Evolutionary conservation across 2,329 filamentous ascomycete species (phyloP), one percentile per base, ranked within the genome.

Genomic region (Phialophora verrucosa): DNA sequence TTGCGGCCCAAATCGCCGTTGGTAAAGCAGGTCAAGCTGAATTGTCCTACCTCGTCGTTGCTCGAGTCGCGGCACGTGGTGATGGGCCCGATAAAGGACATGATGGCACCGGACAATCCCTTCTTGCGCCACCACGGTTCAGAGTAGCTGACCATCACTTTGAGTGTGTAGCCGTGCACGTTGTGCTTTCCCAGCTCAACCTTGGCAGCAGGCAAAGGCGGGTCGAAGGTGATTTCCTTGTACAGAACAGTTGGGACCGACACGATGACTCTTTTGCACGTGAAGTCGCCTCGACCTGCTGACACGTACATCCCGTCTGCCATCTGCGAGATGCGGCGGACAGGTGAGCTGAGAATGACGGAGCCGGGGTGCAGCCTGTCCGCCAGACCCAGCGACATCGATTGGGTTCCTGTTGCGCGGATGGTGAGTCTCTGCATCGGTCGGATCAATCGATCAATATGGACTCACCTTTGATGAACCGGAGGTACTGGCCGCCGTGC

Each of bases 401-500:
- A 70, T 69, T 85, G 82, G 0, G 80, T 84, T 2, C 85, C 84
- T 66, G 31, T n/a, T 23, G 7, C 10, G 11, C 10, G 11, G 11
- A 27, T 17, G 38, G 17, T 44, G 14, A 27, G 65, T 64, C 60
- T 62, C 47, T 61, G 20, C 32, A 12, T 55, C 11, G 8, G 2
- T 55, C 29, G 23, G 23, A 17, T 12, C 11, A 23, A 29, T 44
- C n/a, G 1, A 4, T 42, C 32, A 42, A 25, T 14, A 32, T 29
- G 25, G 35, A 53, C 65, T 59, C 47, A 69, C 67, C 67, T 54
- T 50, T 54, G 44, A 58, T 56, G 31, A 67, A 67, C 1, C 84
- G 78, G 7, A 87, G 76, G 69, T 85, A 80, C 69, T 87, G 84
- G 0, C 82, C 86, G 4, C 85, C 86, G 50, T 80, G 71, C 63